These are phyloP conservation scores for Papiliotrema nemorosa DNA, from an alignment of 1,284 basidiomycete species.

Conservation along the genomic window DNA sequence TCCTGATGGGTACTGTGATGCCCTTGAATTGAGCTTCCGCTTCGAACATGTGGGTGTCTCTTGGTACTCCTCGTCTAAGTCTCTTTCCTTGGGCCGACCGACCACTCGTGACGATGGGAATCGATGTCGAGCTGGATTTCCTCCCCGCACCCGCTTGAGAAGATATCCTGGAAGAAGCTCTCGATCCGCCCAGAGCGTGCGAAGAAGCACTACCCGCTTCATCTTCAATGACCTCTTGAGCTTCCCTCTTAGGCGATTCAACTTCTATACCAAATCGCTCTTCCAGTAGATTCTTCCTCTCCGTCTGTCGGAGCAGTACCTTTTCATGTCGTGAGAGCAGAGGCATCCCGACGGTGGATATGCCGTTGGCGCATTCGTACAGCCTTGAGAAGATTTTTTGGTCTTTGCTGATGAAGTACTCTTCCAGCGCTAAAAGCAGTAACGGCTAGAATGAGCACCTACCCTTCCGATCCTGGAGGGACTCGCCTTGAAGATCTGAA, in stretches of 20 bases:
- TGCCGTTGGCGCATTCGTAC: slow-evolving; percentile 88
- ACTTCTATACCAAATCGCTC: slow-evolving; percentile 59
- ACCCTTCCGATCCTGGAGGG: neutral
- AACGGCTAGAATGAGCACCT: slow-evolving; percentile 61
- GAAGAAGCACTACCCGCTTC: neutral
- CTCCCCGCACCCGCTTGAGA: neutral
- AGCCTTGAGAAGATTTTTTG: slow-evolving; percentile 81
- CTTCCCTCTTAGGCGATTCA: neutral
- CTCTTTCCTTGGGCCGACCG: neutral
- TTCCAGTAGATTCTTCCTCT: slow-evolving; percentile 85
- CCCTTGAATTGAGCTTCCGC: slow-evolving; percentile 72
- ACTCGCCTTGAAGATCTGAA: slow-evolving; percentile 92
- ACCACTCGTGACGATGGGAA: neutral
- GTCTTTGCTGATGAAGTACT: slow-evolving; percentile 85
- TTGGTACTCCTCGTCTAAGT: slow-evolving; percentile 51
- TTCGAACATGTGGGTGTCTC: slow-evolving; percentile 92
- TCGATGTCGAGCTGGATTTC: neutral
- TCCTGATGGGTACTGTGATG: slow-evolving; percentile 76
- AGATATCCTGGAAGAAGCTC: neutral
- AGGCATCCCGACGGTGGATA: slow-evolving; percentile 80
- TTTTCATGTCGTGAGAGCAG: slow-evolving; percentile 74
- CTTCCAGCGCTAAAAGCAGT: slow-evolving; percentile 87
- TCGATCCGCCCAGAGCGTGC: neutral
- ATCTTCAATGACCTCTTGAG: neutral
- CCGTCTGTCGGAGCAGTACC: slow-evolving; percentile 80